These are phyloP conservation scores for Ophiostoma fasciatum DNA, from an alignment of 2,329 filamentous ascomycete genomes.

Conservation along the genomic window DNA sequence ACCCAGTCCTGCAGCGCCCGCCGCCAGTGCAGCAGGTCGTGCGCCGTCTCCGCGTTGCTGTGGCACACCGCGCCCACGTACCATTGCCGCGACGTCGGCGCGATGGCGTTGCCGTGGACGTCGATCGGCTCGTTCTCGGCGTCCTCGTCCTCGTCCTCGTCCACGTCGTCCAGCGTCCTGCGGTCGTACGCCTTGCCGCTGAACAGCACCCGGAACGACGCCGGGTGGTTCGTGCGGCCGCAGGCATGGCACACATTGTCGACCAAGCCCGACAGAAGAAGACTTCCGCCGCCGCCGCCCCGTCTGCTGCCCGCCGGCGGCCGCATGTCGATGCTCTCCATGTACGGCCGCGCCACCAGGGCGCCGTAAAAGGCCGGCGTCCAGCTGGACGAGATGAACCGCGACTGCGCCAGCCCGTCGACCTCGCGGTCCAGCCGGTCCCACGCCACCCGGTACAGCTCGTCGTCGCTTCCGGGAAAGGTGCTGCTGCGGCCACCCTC, in stretches of 20 bases:
- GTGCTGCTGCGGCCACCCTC: constrained; percentile 21
- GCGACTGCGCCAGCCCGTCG: constrained; percentile 50
- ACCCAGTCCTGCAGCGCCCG: constrained; percentile 60
- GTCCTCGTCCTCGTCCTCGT: constrained; percentile 17
- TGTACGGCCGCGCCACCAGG: constrained; percentile 48
- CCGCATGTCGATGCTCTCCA: constrained; percentile 33
- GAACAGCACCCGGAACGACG: constrained; percentile 49
- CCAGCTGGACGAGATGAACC: constrained; percentile 61
- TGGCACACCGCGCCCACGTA: constrained; percentile 25
- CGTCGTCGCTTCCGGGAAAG: constrained; percentile 42
- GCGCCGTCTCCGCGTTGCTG: constrained; percentile 49
- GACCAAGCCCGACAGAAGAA: neutral
- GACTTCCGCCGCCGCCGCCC: neutral
- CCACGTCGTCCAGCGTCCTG: constrained; percentile 48
- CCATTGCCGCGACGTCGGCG: constrained; percentile 25
- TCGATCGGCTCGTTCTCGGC: constrained; percentile 21
- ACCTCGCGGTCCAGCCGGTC: constrained; percentile 58
- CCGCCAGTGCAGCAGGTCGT: constrained; percentile 63
- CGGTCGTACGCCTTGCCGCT: constrained; percentile 51
- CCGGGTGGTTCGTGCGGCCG: constrained; percentile 52
- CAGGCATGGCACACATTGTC: constrained; percentile 51
- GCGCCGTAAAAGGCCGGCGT: constrained; percentile 48
- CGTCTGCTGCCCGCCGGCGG: constrained; percentile 13
- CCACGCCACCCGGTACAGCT: constrained; percentile 55
- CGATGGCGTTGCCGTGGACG: constrained; percentile 23